Conservation (phyloP, 148 eudicot species). For the Rhododendron simsii region DNA sequence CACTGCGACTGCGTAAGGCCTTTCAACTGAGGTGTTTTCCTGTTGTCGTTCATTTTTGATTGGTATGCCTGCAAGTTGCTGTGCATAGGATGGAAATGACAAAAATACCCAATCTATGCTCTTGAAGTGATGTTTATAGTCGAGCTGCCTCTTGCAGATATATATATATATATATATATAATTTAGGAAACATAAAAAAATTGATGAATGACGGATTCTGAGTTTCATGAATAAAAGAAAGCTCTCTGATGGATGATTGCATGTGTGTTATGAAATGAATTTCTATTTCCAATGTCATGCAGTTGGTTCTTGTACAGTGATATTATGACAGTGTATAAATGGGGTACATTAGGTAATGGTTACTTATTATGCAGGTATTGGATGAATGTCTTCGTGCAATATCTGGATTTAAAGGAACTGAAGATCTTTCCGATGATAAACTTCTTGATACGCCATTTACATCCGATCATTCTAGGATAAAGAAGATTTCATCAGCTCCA, state of each 20-base stretch:
- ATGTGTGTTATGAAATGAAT: not conserved
- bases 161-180: too few species aligned
- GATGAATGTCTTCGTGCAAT: conserved; percentile 98
- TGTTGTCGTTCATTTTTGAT: not conserved
- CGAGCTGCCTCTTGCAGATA: not conserved
- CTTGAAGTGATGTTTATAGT: not conserved
- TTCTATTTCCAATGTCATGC: not conserved
- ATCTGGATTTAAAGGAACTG: conserved; percentile 98
- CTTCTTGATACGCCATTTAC: conserved; percentile 68
- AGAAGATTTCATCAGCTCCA: conserved; percentile 96
- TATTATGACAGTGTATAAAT: not conserved
- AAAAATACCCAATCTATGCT: not conserved
- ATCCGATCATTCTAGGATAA: conserved; percentile 64
- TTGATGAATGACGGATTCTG: not conserved
- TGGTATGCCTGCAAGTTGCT: not conserved
- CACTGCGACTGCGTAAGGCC: not conserved
- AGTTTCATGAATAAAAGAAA: not conserved
- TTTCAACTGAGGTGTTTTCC: not conserved
- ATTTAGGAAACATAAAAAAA: not conserved
- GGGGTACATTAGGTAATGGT: not conserved
- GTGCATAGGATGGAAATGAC: not conserved
- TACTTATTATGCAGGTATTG: conserved; percentile 48
- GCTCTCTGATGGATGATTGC: not conserved
- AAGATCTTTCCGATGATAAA: conserved; percentile 75
- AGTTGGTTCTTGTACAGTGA: not conserved